Evolutionary conservation across 225 moss, liverwort and hornwort species (phyloP).

Genomic region (Lunularia cruciata): DNA sequence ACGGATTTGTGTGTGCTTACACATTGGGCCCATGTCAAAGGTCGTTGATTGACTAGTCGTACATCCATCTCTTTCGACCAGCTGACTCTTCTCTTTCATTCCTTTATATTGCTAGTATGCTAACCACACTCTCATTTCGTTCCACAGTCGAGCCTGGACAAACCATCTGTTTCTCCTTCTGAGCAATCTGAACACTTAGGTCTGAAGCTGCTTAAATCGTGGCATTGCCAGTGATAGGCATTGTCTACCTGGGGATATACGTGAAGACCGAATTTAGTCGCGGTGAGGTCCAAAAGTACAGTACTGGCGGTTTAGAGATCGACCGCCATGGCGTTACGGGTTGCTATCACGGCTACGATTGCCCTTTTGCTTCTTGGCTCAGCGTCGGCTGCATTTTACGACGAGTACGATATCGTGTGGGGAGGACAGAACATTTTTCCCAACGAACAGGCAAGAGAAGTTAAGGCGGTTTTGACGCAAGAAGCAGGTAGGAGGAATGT

Average conservation of each 20-base stretch:
- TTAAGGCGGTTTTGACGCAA: constrained; percentile 22
- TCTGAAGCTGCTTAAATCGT: neutral
- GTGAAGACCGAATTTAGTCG: no score
- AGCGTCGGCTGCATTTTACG: constrained; percentile 23
- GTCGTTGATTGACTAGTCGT: neutral
- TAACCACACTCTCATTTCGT: neutral
- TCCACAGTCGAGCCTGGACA: neutral
- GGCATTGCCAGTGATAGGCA: neutral
- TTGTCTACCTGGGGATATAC: no score
- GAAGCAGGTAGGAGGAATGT: constrained; percentile 25
- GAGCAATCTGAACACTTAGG: neutral
- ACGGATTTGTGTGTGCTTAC: neutral
- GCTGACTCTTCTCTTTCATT: constrained; percentile 3
- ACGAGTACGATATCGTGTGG: constrained; percentile 35
- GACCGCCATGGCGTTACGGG: constrained; percentile 13
- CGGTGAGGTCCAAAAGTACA: no score
- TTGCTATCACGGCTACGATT: neutral
- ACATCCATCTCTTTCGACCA: neutral
- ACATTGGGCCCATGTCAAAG: neutral
- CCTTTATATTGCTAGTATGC: neutral
- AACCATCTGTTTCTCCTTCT: neutral
- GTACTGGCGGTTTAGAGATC: neutral
- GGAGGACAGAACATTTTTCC: constrained; percentile 23
- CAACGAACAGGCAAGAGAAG: constrained; percentile 20
- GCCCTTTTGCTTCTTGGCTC: constrained; percentile 15